Base-by-base conservation (phyloP, 352 stramenopile species). In the Globisporangium acanthophoron region DNA sequence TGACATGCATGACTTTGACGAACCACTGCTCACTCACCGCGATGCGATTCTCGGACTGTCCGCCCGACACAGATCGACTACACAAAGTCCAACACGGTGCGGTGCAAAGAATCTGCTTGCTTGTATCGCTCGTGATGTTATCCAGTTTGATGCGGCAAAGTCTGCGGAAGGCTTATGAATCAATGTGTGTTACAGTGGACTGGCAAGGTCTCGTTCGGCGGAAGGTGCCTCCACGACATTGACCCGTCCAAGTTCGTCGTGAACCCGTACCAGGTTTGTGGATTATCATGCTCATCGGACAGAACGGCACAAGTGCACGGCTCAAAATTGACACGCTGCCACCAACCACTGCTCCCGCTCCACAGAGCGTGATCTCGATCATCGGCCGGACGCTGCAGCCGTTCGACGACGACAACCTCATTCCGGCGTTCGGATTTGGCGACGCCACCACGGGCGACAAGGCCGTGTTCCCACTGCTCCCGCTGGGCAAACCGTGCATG, bases 391-490 rank as follows among this genome's bases (percentile, higher is more conserved):
- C 76, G 24, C 69, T 94, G 11, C 67, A 86, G 52, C 62, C 70
- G 13, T 90, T 88, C 52, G 80, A 88, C 48, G 83, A 83, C 46
- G 81, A 87, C 57, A 79, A 84, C 43, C 54, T 85, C 7, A 92
- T 94, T 46, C 84, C 82, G 3, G 73, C 69, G 21, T 93, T 87
- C 59, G 83, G 78, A 35, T 93, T 93, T 62, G 83, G 83, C 44
- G 83, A 93, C 53, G 61, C 68, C 0, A 69, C 39, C 6, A 93
- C 80, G 1, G 65, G 65, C 4, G 78, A 83, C 62, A 76, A 73
- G 45, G 50, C 59, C 27, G 75, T 88, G 12, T 88, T 89, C 52
- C 66, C 75, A 0, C 81, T 93, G 45, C 61, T 72, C 3, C 54
- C 62, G 1, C 59, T 78, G 3, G 65, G 72, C 20, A 61, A 68